These are phyloP conservation scores for Agaricus subrufescens DNA, from an alignment of 768 basidiomycete species.

Conservation along the genomic window DNA sequence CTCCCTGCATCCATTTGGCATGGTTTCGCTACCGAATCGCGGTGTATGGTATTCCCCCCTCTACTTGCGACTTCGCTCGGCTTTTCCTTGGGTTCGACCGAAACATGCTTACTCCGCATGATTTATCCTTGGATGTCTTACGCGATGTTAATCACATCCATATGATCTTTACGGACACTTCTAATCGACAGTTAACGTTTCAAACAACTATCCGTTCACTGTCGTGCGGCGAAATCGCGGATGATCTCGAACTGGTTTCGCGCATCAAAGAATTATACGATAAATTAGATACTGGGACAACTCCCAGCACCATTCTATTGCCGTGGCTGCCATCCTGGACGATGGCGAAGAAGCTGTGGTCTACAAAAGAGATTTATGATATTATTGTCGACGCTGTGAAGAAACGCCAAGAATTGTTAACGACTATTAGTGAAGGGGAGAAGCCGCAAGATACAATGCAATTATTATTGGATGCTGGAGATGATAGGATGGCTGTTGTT, in stretches of 20 bases:
- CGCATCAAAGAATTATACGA: constrained; percentile 66
- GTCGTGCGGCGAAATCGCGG: constrained; percentile 64
- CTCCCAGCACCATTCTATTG: constrained; percentile 65
- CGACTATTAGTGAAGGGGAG: constrained; percentile 39
- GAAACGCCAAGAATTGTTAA: constrained; percentile 32
- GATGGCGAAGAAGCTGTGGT: constrained; percentile 64
- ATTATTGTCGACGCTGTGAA: constrained; percentile 57
- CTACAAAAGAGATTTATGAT: constrained; percentile 74
- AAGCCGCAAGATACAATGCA: constrained; percentile 66
- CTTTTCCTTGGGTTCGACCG: constrained; percentile 5
- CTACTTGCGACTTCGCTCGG: background rate
- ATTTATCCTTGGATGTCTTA: background rate
- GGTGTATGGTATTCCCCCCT: background rate
- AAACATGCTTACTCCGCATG: background rate
- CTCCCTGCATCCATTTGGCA: constrained; percentile 1
- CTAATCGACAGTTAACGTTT: constrained; percentile 51
- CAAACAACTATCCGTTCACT: constrained; percentile 69
- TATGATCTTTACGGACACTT: background rate
- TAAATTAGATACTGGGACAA: constrained; percentile 63
- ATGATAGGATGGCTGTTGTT: constrained; percentile 63
- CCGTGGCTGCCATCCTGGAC: constrained; percentile 77
- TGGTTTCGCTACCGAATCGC: background rate
- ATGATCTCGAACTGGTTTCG: constrained; percentile 55
- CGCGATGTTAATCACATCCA: background rate
- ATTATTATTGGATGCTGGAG: constrained; percentile 65